phyloP scores from a whole-genome alignment of 768 basidiomycete genomes.

The Calocera viscosa region DNA sequence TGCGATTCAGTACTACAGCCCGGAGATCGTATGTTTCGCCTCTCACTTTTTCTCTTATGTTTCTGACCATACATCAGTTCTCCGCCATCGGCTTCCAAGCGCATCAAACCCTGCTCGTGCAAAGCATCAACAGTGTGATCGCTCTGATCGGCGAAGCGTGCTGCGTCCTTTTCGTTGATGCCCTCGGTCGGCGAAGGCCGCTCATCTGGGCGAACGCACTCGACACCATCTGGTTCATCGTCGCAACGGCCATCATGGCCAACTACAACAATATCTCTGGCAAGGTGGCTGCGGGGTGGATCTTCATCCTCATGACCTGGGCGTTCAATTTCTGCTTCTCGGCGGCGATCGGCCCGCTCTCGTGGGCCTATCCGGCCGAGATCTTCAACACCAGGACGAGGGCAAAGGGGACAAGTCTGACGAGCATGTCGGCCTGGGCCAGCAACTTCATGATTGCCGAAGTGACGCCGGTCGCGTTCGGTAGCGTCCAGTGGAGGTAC shows the following conservation, averaged over 20 bases:
- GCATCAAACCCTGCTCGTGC: conserved; percentile 36
- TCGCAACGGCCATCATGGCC: conserved; percentile 36
- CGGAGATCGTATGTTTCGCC: conserved; percentile 24
- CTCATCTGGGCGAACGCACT: conserved; percentile 34
- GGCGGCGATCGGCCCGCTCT: conserved; percentile 13
- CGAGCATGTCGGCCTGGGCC: conserved; percentile 15
- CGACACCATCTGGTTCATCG: conserved; percentile 34
- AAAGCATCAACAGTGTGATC: conserved; percentile 43
- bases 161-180: conserved; percentile 37
- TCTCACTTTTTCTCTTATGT: conserved; percentile 23
- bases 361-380: conserved; percentile 16
- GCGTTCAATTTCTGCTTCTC: conserved; percentile 12
- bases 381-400: conserved; percentile 14
- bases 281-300: conserved; percentile 7
- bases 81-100: conserved; percentile 35
- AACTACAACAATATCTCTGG: conserved; percentile 25
- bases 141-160: conserved; percentile 40
- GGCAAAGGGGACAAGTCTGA: conserved; percentile 15
- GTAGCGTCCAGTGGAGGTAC: conserved; percentile 8
- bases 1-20: conserved; percentile 45
- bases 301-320: conserved; percentile 12
- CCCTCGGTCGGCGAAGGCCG: conserved; percentile 31
- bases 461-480: conserved; percentile 11
- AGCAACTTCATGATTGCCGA: conserved; percentile 16
- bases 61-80: conserved; percentile 19